Evolutionary conservation across 306 rosid genomes (phyloP).

Genomic region (Rosa rugosa): DNA sequence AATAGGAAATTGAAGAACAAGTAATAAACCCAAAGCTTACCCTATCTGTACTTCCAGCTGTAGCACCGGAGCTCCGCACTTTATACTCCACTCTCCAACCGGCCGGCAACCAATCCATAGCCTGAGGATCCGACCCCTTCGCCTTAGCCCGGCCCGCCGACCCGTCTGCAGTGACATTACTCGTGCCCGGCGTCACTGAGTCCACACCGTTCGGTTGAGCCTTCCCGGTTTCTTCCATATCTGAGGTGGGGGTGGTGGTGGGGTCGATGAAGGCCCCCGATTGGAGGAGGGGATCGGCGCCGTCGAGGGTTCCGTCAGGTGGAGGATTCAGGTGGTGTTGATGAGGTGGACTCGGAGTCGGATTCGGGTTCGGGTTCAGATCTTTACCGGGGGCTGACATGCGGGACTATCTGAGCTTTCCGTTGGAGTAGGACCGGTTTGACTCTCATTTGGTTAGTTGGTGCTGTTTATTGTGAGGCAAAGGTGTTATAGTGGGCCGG

Average conservation of each 20-base stretch:
- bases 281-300: slow-evolving; percentile 44
- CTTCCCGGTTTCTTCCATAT: not conserved
- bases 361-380: not conserved
- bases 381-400: not conserved
- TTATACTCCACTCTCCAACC: slow-evolving; percentile 44
- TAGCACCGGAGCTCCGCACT: slow-evolving; percentile 58
- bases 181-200: not conserved
- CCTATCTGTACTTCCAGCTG: slow-evolving; percentile 52
- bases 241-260: slow-evolving; percentile 14
- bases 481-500: not conserved
- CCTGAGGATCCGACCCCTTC: slow-evolving; percentile 13
- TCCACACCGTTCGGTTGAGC: slow-evolving; percentile 5
- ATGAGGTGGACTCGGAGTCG: not conserved
- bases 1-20: not conserved
- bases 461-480: not conserved
- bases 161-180: not conserved
- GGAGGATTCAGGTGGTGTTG: too few species aligned
- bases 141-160: slow-evolving; percentile 18
- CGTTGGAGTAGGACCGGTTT: not conserved
- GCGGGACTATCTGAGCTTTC: not conserved
- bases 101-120: slow-evolving; percentile 45
- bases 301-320: not conserved
- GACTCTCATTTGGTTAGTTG: not conserved
- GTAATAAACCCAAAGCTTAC: slow-evolving; percentile 24
- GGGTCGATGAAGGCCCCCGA: slow-evolving; percentile 42